Base-by-base conservation (phyloP, 371 early-diverging fungal species). In the Astathelohania contejeani region DNA sequence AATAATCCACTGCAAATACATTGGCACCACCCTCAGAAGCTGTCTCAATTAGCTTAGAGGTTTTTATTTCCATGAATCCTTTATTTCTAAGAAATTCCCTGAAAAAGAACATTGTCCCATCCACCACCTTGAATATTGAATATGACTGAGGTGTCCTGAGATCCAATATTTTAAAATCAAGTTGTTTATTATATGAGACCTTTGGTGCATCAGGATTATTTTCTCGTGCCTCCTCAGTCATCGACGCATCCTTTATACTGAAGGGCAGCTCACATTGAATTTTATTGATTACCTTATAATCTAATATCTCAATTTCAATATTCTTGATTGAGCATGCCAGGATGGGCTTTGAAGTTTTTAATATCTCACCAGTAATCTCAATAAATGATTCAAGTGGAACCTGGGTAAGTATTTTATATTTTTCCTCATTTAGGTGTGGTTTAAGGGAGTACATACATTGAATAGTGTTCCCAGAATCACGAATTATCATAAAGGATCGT, bases 11-110 rank as follows among this genome's bases (percentile, higher is more conserved):
- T 70, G 81, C 79, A 79, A 99, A 99, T 9, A 95, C 87, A 69
- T 90, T 94, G 39, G 96, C 86, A 25, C 99, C 99, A 60, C 99
- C 97, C 76, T 99, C 99, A 59, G 84, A 85, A 10, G 92, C 88
- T 57, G 90, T 81, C 49, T 81, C 82, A 60, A 94, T 83, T 60
- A 99, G 79, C 79, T 97, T 97, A 58, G 97, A 92, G 9, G 95
- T 83, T 75, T 93, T 96, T 67, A 99, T 92, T 78, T 99, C 97
- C 60, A 84, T 79, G 66, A 93, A 96, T 42, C 79, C 80, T 47
- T 84, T 78, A 22, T 75, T 68, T 42, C 80, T 76, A 59, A 95
- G 76, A 74, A 82, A 90, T 59, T 87, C 86, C 68, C 96, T 83
- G 82, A 96, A 96, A 48, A 88, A 76, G 59, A 77, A 77, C 75